Base-by-base conservation (phyloP, 2,329 filamentous ascomycete species). In the Colletotrichum sidae region DNA sequence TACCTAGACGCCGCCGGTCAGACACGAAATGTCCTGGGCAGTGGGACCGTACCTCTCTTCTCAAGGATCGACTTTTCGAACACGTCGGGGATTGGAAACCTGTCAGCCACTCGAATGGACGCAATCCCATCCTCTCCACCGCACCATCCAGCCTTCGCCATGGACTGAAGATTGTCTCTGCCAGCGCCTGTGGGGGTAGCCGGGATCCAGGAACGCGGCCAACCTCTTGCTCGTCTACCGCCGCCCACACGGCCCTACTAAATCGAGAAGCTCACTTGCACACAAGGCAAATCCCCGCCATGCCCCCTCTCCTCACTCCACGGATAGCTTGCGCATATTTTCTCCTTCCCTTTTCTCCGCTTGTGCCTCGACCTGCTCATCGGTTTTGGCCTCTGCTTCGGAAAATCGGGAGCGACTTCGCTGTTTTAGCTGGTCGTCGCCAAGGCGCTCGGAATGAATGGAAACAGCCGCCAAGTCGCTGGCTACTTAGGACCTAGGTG, bases 201-300 rank as follows among this genome's bases (percentile, higher is more conserved):
- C 35, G 41, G 62, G 62, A 65, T 65, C 62, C 62, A 65, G 62
- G 62, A 62, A 65, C 62, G 44, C 47, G 37, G 44, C 51, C 51
- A 15, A 53, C 25, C 25, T 56, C 57, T 52, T 39, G 38, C 51
- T 51, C 51, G 42, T 45, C 38, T 12, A 41, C 37, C 9, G 35
- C 57, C 51, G 51, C 57, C 39, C 51, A 65, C 57, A 55, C 57
- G 57, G 57, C 50, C 52, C 39, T 61, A 45, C 61, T 61, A 65
- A 61, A 61, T 61, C 58, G 58, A 65, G 58, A 62, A 45, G 45
- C 25, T 33, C 42, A 52, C 57, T 49, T 65, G 58, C 15, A 51
- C 45, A 15, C 41, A 15, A 39, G 46, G 52, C 44, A 25, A 53
- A 37, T 17, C 52, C 46, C 35, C 37, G 50, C 46, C 37, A 52